Base-by-base conservation (phyloP, 306 rosid genomes). In the Alnus rubra region DNA sequence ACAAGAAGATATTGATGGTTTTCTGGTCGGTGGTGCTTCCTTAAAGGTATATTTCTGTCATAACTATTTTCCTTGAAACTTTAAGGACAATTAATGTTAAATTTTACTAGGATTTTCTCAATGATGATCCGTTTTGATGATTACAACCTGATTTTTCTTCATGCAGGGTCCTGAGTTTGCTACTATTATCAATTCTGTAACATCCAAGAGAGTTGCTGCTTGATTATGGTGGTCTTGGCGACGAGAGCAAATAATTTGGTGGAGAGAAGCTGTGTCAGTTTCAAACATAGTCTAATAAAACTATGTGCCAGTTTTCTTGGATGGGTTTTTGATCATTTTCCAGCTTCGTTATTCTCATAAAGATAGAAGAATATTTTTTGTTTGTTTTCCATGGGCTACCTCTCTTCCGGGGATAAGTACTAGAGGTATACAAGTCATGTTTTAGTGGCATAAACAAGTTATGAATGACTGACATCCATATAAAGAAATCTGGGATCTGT, bases 11-110 rank as follows among this genome's bases (percentile, higher is more conserved):
- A 96, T 96, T 69, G 99, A 96, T 76, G 99, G 99, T 75, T 96
- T 96, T 84, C 94, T 96, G 3, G 99, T 96, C 12, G 99, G 99
- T 47, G 99, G 99, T 74, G 98, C 99, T 83, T 96, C 99, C 44
- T 75, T 96, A 48, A 96, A 96, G 99, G 99, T 91, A 87, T 73
- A 42, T 19, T 63, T 9, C 77, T 56, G 23, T 10, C 53, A 45
- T 68, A 15, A 47, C 14, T 74, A 15, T 33, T 84, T 70, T 77
- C 45, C 9, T 63, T 33, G 71, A 54, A 73, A 4, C 55, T 74
- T 81, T 16, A 18, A 45, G 70, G 69, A 35, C 23, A 51, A 44
- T 23, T 23, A 23, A 54, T 62, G 13, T 7, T 39, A 44, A 39
- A 12, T 68, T 5, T 31, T 13, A 31, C 12, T 10, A 16, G 58